Percentiles rank a stretch among this genome's conserved stretches.
These are phyloP conservation scores for Xylaria longipes DNA, from an alignment of 495 filamentous ascomycete genomes.

Conservation along the genomic window DNA sequence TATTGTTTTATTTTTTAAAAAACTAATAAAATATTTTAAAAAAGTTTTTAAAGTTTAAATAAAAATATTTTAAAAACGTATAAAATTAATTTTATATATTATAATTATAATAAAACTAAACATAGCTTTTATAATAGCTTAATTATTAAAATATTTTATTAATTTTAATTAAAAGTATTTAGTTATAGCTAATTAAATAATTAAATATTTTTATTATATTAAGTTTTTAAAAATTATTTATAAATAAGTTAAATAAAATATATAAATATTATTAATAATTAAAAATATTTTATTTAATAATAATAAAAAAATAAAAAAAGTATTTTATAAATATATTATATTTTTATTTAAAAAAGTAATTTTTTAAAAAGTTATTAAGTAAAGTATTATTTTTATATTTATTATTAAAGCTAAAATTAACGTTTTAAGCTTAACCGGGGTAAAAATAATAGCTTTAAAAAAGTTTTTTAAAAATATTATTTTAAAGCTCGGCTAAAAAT, in stretches of 20 bases:
- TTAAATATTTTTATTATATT: neutral
- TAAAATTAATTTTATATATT: conserved; percentile 1
- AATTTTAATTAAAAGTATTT: neutral
- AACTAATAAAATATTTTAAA: neutral
- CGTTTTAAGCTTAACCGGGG: neutral
- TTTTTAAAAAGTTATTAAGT: neutral
- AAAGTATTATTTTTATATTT: neutral
- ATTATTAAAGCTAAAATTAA: neutral
- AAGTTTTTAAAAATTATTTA: neutral
- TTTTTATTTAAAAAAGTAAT: neutral
- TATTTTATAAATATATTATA: neutral
- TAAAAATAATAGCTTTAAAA: neutral
- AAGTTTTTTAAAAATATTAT: neutral
- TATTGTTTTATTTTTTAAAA: too few relatives aligned
- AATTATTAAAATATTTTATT: neutral
- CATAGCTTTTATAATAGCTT: neutral
- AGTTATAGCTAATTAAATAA: too few relatives aligned
- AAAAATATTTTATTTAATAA: neutral
- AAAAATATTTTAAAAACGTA: neutral
- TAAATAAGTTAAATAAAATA: neutral
- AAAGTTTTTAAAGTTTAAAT: conserved; percentile 1
- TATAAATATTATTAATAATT: too few relatives aligned
- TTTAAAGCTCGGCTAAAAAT: neutral
- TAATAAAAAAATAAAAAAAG: neutral
- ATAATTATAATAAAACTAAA: neutral